Base-by-base conservation (phyloP, 305 asterid species). In the Fraxinus nigra region DNA sequence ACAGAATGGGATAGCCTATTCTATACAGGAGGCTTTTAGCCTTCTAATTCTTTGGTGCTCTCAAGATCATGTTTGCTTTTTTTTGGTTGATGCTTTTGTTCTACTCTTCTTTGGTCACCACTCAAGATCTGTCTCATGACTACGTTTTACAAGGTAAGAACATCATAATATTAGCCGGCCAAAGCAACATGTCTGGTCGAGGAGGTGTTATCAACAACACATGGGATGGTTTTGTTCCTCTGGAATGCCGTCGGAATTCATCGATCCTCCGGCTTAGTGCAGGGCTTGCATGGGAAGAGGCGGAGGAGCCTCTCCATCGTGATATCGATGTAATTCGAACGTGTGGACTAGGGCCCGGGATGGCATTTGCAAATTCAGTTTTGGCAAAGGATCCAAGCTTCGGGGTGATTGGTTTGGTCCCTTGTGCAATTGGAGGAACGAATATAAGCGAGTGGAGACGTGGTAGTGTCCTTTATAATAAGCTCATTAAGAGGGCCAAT, bases 401-500 rank as follows among this genome's bases (percentile, higher is more conserved):
- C n/a, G 91, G 86, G 26, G 82, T 59, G 51, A 84, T 92, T 16
- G 92, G 97, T 4, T 59, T 90, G 82, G 95, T 92, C n/a, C 97
- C 97, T 9, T 91, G 94, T 43, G 94, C 94, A 14, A 38, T 90
- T n/a, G 93, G 95, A 4, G 92, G 95, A 3, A 92, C 97, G 5
- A 88, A 86, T 35, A 88, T 91, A 63, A 88, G 67, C 51, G 86
- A 86, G 78, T 92, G 97, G 95, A 63, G 78, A 40, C 88, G 85
- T 8, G 97, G 95, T 18, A 72, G 89, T 28, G n/a, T 4, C 4
- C 82, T 85, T 22, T 92, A 92, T 82, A 72, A 85, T 46, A 83
- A 84, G 70, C 20, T 86, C 70, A 5, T 92, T 43, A 9, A 10
- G 1, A 88, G 95, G 78, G 89, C 90, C 0, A 63, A 70, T 77